phyloP scores from a whole-genome alignment of 495 filamentous ascomycete species.

The Achaetomiella virescens region DNA sequence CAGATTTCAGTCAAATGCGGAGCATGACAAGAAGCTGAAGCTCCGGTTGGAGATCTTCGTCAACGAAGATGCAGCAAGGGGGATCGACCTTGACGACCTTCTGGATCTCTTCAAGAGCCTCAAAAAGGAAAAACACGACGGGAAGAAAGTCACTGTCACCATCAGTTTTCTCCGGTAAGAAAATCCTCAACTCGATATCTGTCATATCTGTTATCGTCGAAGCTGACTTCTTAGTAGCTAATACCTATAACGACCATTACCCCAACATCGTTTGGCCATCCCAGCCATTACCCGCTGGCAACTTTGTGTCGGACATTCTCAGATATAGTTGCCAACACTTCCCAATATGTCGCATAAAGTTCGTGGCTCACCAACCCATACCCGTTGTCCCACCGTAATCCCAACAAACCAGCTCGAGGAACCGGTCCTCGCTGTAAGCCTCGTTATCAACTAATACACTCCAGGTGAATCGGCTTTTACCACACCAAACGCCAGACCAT shows the following conservation, averaged over 20 bases:
- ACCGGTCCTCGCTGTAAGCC: not conserved
- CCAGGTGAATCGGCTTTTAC: too few relatives aligned
- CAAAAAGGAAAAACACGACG: slow-evolving; percentile 22
- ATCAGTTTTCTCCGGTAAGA: slow-evolving; percentile 8
- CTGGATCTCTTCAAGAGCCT: slow-evolving; percentile 26
- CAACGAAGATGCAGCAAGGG: slow-evolving; percentile 14
- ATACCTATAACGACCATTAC: too few relatives aligned
- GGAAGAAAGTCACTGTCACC: slow-evolving; percentile 24
- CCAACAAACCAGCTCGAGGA: not conserved
- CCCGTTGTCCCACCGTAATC: not conserved
- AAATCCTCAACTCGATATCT: not conserved
- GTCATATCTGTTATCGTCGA: not conserved
- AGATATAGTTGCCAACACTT: not conserved
- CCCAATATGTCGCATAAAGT: not conserved
- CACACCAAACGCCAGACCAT: not conserved
- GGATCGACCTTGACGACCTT: slow-evolving; percentile 24
- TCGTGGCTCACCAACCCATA: not conserved
- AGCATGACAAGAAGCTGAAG: slow-evolving; percentile 24
- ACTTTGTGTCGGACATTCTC: not conserved
- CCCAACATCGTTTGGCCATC: too few relatives aligned
- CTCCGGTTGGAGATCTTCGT: slow-evolving; percentile 29
- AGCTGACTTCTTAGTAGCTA: too few relatives aligned
- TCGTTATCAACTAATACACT: too few relatives aligned
- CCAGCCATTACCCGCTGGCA: not conserved
- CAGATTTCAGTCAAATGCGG: slow-evolving; percentile 27